A percentile compares a stretch with the other conserved stretches of the same genome.
Conservation (phyloP, 2,329 filamentous ascomycete genomes). For the Talaromyces pinophilus region DNA sequence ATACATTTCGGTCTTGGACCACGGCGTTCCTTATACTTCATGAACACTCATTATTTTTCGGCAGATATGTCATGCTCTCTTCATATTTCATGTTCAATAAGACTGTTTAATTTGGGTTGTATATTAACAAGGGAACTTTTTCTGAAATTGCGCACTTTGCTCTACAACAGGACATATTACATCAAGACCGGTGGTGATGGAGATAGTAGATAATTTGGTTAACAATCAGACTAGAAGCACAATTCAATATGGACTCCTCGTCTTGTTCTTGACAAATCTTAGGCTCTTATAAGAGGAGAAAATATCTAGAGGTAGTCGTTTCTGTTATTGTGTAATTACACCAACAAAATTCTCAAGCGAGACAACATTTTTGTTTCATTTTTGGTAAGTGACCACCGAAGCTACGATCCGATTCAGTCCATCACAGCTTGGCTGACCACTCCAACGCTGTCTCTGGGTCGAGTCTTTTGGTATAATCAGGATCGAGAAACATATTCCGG, state of each 20-base stretch:
- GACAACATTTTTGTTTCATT: not conserved
- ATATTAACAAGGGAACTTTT: not conserved
- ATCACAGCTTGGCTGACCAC: constrained; percentile 3
- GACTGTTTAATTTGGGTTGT: not conserved
- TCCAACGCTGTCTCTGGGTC: constrained; percentile 15
- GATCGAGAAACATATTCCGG: constrained; percentile 40
- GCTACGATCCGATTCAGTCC: not conserved
- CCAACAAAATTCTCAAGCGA: not conserved
- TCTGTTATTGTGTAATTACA: not conserved
- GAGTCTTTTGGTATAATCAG: constrained; percentile 35
- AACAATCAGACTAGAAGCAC: not conserved
- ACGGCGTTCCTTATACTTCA: not conserved
- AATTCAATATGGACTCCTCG: not conserved
- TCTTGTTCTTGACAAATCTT: not conserved
- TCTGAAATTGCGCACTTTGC: not conserved
- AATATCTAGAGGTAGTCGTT: too few relatives aligned
- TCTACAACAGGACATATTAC: not conserved
- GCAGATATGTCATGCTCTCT: not conserved
- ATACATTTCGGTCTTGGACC: not conserved
- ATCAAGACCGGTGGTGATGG: not conserved
- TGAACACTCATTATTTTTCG: not conserved
- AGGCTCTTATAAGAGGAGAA: too few relatives aligned
- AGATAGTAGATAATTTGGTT: not conserved
- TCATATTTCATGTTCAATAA: not conserved
- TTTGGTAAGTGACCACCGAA: not conserved